These are phyloP conservation scores for Dianthus caryophyllus DNA, from an alignment of 148 eudicot genomes.

Conservation along the genomic window DNA sequence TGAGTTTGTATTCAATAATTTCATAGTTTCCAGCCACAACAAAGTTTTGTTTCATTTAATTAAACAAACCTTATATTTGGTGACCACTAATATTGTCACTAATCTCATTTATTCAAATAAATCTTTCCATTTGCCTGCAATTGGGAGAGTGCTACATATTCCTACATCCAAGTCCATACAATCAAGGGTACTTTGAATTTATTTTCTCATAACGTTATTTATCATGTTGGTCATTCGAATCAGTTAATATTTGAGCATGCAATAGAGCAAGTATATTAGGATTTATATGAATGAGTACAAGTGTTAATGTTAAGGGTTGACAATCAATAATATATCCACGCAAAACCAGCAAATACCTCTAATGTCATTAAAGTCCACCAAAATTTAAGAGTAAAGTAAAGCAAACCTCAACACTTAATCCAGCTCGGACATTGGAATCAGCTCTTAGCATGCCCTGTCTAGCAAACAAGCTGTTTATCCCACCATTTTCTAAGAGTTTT, in stretches of 20 bases:
- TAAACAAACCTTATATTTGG: not conserved
- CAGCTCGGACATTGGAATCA: slow-evolving; percentile 28
- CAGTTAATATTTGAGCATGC: not conserved
- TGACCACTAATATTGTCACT: slow-evolving; percentile 1
- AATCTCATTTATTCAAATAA: not conserved
- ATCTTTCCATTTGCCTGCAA: not conserved
- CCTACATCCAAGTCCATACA: not conserved
- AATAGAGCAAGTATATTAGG: not conserved
- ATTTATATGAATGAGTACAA: too few relatives aligned
- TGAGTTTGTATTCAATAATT: not conserved
- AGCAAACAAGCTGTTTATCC: slow-evolving; percentile 39
- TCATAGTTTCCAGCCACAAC: too few relatives aligned
- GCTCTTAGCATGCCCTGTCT: slow-evolving; percentile 21
- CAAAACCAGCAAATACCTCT: not conserved
- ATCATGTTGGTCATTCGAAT: not conserved
- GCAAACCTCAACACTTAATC: slow-evolving; percentile 36
- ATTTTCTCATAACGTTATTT: not conserved
- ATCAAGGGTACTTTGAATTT: not conserved
- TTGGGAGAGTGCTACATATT: not conserved
- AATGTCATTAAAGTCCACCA: not conserved
- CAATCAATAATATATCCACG: not conserved
- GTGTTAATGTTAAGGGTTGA: not conserved
- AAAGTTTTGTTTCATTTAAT: not conserved
- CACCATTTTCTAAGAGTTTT: slow-evolving; percentile 42
- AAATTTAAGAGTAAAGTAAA: slow-evolving; percentile 5